Evolutionary conservation across 441 rosid genomes (phyloP).

Genomic region (Manihot esculenta): DNA sequence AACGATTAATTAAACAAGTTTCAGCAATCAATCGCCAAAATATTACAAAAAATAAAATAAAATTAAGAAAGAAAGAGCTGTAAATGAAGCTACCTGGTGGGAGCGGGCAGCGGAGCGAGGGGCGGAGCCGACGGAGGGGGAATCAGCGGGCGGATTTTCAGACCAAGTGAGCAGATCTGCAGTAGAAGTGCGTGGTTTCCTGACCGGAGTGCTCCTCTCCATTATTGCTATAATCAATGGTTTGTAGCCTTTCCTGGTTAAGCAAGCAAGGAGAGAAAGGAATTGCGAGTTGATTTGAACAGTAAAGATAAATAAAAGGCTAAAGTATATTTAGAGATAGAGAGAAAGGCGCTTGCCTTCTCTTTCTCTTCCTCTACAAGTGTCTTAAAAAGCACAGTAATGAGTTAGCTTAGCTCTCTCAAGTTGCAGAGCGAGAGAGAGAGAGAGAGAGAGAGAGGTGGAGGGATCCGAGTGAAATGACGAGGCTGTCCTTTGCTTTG

Average conservation of each 20-base stretch:
- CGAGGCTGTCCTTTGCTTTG: constrained; percentile 23
- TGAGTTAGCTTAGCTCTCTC: background rate
- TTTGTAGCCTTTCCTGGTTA: background rate
- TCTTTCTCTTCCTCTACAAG: background rate
- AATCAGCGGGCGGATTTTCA: constrained; percentile 60
- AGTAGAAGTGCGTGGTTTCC: constrained; percentile 82
- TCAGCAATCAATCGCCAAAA: too few species aligned
- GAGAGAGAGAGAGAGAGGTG: background rate
- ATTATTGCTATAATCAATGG: constrained; percentile 28
- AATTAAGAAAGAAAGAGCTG: background rate
- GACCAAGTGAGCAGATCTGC: constrained; percentile 99
- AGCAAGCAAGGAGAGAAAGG: too few species aligned
- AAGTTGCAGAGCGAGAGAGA: too few species aligned
- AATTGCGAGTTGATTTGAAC: background rate
- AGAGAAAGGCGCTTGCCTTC: background rate
- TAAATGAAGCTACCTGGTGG: constrained; percentile 43
- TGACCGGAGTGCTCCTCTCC: constrained; percentile 91
- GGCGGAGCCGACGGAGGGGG: constrained; percentile 49
- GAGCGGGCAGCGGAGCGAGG: constrained; percentile 63
- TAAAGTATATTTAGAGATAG: background rate
- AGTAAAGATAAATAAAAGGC: background rate
- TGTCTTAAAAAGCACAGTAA: background rate
- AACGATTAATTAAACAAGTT: background rate
- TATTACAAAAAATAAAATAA: background rate
- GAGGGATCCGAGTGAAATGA: constrained; percentile 24